Percentiles rank a stretch among this genome's conserved stretches.
These are phyloP conservation scores for Pseudogymnoascus destructans DNA, from an alignment of 2,329 filamentous ascomycete species.

Conservation along the genomic window DNA sequence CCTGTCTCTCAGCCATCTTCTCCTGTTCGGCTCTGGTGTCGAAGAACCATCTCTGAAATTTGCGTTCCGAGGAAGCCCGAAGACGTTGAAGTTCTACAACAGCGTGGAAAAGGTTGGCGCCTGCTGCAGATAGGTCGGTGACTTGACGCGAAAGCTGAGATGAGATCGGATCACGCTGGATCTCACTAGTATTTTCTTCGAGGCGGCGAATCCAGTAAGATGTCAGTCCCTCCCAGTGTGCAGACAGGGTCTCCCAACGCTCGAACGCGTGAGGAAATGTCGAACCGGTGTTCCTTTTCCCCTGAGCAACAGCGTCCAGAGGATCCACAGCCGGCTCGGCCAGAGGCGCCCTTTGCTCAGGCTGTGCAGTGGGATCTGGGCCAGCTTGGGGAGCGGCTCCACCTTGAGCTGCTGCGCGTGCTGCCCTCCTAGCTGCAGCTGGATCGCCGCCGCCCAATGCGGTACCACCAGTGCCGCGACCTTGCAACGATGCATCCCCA, in stretches of 20 bases:
- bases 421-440: conserved; percentile 1
- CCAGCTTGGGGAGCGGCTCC: background rate
- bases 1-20: conserved; percentile 68
- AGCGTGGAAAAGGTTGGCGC: conserved; percentile 93
- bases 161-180: conserved; percentile 68
- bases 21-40: conserved; percentile 85
- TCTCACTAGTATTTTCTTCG: conserved; percentile 78
- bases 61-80: conserved; percentile 87
- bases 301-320: conserved; percentile 8
- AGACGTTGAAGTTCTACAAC: conserved; percentile 91
- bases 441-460: conserved; percentile 21
- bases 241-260: conserved; percentile 90
- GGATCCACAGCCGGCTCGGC: background rate
- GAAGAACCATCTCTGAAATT: conserved; percentile 98
- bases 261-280: conserved; percentile 92
- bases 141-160: conserved; percentile 88
- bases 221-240: conserved; percentile 94
- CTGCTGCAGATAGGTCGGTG: conserved; percentile 90
- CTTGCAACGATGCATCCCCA: conserved; percentile 19
- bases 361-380: background rate
- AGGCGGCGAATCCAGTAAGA: conserved; percentile 93
- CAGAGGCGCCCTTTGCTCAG: conserved; percentile 4
- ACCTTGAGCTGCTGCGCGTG: background rate
- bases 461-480: conserved; percentile 19
- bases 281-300: conserved; percentile 16